Evolutionary conservation across 106 monocot genomes (phyloP).

Genomic region (Allium cepa): DNA sequence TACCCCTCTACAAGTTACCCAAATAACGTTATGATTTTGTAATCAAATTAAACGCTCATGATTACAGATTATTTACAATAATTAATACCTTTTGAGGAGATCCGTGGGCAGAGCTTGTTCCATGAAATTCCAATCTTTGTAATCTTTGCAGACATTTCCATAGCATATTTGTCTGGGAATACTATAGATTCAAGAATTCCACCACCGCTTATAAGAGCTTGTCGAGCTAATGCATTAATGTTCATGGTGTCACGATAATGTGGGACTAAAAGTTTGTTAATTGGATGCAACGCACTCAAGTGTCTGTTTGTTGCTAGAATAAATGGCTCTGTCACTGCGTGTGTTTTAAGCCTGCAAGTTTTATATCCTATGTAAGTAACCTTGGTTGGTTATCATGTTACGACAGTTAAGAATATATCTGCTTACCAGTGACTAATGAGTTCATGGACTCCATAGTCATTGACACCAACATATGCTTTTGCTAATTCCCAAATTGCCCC

Average conservation of each 20-base stretch:
- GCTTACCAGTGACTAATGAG: conserved; percentile 34
- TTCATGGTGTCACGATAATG: conserved; percentile 87
- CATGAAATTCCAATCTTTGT: conserved; percentile 68
- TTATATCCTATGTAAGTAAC: no score
- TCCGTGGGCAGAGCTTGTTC: conserved; percentile 66
- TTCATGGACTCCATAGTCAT: conserved; percentile 26
- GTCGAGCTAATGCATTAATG: conserved; percentile 81
- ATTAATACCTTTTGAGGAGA: conserved; percentile 63
- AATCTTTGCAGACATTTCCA: conserved; percentile 44
- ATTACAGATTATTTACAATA: no score
- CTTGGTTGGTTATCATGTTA: no score
- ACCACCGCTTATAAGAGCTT: conserved; percentile 61
- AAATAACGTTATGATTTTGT: no score
- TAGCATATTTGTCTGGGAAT: conserved; percentile 37
- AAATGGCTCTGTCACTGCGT: conserved; percentile 58
- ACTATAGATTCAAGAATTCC: conserved; percentile 57
- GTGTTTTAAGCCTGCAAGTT: conserved; percentile 28
- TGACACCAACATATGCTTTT: conserved; percentile 15
- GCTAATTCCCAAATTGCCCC: conserved; percentile 7
- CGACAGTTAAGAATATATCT: neutral
- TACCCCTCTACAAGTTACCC: conserved; percentile 27
- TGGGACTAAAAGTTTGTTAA: conserved; percentile 75
- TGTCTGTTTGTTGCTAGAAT: conserved; percentile 51
- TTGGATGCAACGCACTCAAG: conserved; percentile 60
- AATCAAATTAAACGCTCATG: no score